These are phyloP conservation scores for Magnolia officinalis DNA, from an alignment of 164 flowering plant genomes.

Conservation along the genomic window DNA sequence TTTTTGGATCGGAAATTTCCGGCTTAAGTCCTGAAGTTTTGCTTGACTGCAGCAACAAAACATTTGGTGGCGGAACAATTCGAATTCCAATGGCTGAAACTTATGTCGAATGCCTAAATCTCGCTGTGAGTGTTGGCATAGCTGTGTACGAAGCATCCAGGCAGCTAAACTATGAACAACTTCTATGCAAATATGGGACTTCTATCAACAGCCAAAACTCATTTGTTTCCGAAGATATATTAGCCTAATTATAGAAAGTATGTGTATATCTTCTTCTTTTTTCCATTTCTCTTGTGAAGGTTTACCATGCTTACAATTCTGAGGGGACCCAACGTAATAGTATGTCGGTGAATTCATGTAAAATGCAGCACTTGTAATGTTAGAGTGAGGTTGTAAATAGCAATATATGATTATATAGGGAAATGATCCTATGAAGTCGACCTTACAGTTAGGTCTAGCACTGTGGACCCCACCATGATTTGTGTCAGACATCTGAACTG, in stretches of 20 bases:
- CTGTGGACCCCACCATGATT: too few relatives aligned
- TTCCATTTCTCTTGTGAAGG: too few relatives aligned
- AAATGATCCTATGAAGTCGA: too few relatives aligned
- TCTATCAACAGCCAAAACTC: slow-evolving; percentile 27
- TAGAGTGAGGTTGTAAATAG: too few relatives aligned
- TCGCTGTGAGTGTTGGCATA: slow-evolving; percentile 88
- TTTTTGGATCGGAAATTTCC: slow-evolving; percentile 87
- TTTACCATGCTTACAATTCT: too few relatives aligned
- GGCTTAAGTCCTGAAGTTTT: slow-evolving; percentile 74
- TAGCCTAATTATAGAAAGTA: slow-evolving; percentile 35
- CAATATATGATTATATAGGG: too few relatives aligned
- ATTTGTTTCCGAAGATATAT: slow-evolving; percentile 61
- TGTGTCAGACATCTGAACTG: too few relatives aligned
- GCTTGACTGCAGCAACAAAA: slow-evolving; percentile 54
- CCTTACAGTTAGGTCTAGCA: too few relatives aligned
- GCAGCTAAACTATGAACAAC: slow-evolving; percentile 84
- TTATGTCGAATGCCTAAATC: slow-evolving; percentile 89
- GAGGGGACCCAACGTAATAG: too few relatives aligned
- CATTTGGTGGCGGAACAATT: slow-evolving; percentile 69
- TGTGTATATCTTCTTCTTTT: too few relatives aligned
- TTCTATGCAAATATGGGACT: slow-evolving; percentile 40
- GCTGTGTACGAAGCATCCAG: slow-evolving; percentile 87
- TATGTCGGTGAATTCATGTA: too few relatives aligned
- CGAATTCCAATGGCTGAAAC: slow-evolving; percentile 92
- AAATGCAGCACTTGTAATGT: too few relatives aligned